These are phyloP conservation scores for Ilyonectria destructans DNA, from an alignment of 2,329 filamentous ascomycete species.

Conservation along the genomic window DNA sequence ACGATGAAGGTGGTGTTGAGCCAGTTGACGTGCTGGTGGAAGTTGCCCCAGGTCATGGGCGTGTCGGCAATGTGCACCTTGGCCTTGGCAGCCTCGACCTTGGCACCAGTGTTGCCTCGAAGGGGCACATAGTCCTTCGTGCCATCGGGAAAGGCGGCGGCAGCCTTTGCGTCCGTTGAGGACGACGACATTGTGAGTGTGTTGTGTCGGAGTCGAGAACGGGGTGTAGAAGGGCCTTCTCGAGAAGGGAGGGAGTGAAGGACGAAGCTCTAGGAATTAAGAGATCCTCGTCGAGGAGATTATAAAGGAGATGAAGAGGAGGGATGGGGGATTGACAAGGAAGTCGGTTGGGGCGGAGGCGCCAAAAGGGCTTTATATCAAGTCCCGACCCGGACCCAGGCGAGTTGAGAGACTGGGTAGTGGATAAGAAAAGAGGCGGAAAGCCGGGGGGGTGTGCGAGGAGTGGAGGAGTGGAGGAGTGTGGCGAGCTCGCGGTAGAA, in stretches of 20 bases:
- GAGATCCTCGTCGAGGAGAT: conserved; percentile 39
- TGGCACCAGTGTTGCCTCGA: conserved; percentile 51
- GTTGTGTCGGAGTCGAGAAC: conserved; percentile 32
- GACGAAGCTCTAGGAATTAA: conserved; percentile 35
- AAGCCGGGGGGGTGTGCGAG: conserved; percentile 41
- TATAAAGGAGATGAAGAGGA: conserved; percentile 25
- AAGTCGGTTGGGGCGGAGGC: conserved; percentile 46
- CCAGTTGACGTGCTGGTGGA: conserved; percentile 96
- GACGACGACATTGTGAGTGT: conserved; percentile 56
- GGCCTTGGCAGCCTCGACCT: not conserved
- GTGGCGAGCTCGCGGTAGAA: conserved; percentile 22
- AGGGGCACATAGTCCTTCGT: conserved; percentile 71
- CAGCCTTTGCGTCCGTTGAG: conserved; percentile 57
- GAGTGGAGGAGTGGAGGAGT: conserved; percentile 43
- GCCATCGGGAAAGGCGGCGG: conserved; percentile 66
- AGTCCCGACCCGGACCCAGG: conserved; percentile 42
- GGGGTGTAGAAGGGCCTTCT: conserved; percentile 32
- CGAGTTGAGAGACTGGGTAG: conserved; percentile 22
- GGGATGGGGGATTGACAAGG: conserved; percentile 35
- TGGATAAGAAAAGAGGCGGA: conserved; percentile 35
- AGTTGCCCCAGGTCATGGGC: conserved; percentile 86
- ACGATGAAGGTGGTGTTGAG: conserved; percentile 89
- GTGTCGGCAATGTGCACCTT: conserved; percentile 84
- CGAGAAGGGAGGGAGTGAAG: conserved; percentile 28
- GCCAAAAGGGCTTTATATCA: conserved; percentile 51